A percentile compares a stretch with the other conserved stretches of the same genome.
phyloP scores from a whole-genome alignment of 441 rosid species.

The Macaranga tanarius region DNA sequence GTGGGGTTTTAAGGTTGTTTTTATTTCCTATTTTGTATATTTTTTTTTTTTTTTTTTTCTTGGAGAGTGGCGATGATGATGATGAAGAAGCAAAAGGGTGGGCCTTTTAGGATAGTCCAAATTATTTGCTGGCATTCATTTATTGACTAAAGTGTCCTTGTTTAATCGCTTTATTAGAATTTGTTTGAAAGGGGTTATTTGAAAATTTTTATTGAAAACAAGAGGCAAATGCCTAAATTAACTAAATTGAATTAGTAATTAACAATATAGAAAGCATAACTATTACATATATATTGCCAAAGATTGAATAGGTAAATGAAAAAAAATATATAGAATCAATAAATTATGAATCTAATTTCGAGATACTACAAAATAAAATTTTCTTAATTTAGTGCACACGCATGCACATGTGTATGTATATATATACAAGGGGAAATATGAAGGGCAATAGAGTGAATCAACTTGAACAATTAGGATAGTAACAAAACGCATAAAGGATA shows the following conservation, averaged over 20 bases:
- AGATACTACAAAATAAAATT: no score
- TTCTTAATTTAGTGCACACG: no score
- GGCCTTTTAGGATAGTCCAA: constrained; percentile 16
- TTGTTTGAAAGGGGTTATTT: not conserved
- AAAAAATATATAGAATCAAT: no score
- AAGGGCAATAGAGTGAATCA: no score
- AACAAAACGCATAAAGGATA: not conserved
- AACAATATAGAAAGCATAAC: no score
- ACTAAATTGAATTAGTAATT: not conserved
- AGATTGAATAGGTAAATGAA: no score
- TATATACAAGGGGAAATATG: no score
- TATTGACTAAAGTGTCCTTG: not conserved
- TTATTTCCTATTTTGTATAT: not conserved
- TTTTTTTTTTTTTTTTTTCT: not conserved
- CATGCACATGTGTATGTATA: no score
- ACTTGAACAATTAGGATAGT: not conserved
- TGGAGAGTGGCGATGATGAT: constrained; percentile 8
- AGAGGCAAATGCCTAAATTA: no score
- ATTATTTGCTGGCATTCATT: constrained; percentile 25
- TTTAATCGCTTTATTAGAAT: not conserved
- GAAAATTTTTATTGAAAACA: no score
- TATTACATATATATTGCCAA: no score
- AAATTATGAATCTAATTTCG: no score
- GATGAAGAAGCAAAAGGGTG: constrained; percentile 2
- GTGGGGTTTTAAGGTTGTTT: constrained; percentile 14